These are phyloP conservation scores for Boletus sensibilis DNA, from an alignment of 768 basidiomycete genomes.

Conservation along the genomic window DNA sequence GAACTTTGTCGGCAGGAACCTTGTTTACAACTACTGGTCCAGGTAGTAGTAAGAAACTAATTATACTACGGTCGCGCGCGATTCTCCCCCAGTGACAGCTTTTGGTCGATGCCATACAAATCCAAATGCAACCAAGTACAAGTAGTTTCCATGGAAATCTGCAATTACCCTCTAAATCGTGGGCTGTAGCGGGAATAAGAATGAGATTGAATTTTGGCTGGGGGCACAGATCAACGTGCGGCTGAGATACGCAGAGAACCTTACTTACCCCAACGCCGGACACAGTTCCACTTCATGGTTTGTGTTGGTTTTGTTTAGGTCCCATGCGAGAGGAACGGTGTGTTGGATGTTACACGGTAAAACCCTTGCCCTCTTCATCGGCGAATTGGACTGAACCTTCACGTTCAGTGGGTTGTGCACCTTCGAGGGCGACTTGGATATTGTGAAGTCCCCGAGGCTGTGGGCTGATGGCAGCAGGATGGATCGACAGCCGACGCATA, in stretches of 20 bases:
- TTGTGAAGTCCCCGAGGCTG: conserved; percentile 2
- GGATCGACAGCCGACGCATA: conserved; percentile 14
- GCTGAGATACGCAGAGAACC: neutral
- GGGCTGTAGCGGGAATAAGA: neutral
- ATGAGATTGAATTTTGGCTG: neutral
- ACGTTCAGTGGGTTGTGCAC: neutral
- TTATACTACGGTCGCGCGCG: no score
- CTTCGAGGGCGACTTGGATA: conserved; percentile 19
- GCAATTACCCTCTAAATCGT: neutral
- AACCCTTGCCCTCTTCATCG: conserved; percentile 8
- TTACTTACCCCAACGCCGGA: neutral
- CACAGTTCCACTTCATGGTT: neutral
- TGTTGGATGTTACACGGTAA: neutral
- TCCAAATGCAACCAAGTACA: no score
- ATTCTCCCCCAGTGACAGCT: no score
- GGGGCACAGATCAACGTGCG: neutral
- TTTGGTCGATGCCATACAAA: no score
- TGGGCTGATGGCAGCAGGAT: neutral
- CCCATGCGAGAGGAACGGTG: neutral
- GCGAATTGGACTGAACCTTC: conserved; percentile 2
- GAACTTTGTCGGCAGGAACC: no score
- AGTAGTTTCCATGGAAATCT: no score
- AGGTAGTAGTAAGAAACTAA: no score
- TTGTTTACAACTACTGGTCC: no score
- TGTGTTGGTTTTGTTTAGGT: neutral